Percentiles rank a stretch among this genome's conserved stretches.
Conservation (phyloP, 164 flowering plant genomes). For the Buxus sempervirens region DNA sequence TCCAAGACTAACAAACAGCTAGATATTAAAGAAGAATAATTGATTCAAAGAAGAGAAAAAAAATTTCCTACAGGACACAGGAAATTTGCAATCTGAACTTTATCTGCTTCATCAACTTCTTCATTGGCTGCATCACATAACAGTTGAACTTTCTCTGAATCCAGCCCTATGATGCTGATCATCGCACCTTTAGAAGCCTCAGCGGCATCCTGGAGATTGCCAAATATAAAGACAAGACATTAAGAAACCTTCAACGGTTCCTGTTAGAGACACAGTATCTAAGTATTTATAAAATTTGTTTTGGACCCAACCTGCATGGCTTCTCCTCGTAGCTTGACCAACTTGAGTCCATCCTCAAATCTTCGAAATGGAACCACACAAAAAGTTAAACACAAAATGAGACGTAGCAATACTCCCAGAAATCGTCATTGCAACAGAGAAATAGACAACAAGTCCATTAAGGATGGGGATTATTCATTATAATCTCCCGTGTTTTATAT, state of each 20-base stretch:
- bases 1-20: background rate
- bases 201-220: conserved; percentile 73
- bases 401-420: background rate
- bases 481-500: background rate
- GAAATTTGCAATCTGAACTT: conserved; percentile 96
- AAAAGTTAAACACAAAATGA: background rate
- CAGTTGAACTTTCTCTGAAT: conserved; percentile 85
- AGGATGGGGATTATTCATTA: background rate
- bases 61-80: conserved; percentile 86
- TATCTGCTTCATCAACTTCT: conserved; percentile 78
- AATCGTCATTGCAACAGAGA: background rate
- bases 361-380: conserved; percentile 26
- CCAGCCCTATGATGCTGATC: conserved; percentile 94
- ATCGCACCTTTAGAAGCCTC: conserved; percentile 96
- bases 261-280: background rate
- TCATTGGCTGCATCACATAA: conserved; percentile 95
- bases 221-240: background rate
- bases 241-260: background rate
- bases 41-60: background rate
- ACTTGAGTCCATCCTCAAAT: conserved; percentile 98
- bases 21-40: background rate
- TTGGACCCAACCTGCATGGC: conserved; percentile 82
- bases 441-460: background rate
- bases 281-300: background rate
- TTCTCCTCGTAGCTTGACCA: conserved; percentile 95